A percentile compares a stretch with the other conserved stretches of the same genome.
phyloP scores from a whole-genome alignment of 1,139 yeast genomes.

The Magnusiomyces sp. region DNA sequence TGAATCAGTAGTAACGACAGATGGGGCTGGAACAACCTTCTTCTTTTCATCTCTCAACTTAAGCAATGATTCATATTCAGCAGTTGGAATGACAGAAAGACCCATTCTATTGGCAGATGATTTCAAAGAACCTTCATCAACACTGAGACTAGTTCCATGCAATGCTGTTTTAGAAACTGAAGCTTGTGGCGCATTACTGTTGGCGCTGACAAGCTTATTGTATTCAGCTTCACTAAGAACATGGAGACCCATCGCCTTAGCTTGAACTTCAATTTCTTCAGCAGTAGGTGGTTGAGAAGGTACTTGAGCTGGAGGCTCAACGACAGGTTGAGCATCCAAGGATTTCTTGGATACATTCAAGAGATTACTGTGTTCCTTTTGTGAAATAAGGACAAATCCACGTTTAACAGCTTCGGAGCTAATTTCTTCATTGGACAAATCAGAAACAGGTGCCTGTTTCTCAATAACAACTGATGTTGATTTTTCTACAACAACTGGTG shows the following conservation, averaged over 20 bases:
- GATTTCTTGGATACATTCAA: not conserved
- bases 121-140: constrained; percentile 7
- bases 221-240: constrained; percentile 17
- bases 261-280: constrained; percentile 21
- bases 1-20: not conserved
- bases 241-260: constrained; percentile 16
- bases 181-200: not conserved
- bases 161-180: not conserved
- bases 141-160: not conserved
- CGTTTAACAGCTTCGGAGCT: constrained; percentile 12
- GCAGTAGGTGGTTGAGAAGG: constrained; percentile 15
- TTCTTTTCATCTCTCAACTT: constrained; percentile 3
- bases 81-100: constrained; percentile 24
- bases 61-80: constrained; percentile 18
- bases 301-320: constrained; percentile 1
- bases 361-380: constrained; percentile 11
- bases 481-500: not conserved
- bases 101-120: constrained; percentile 16
- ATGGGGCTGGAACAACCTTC: constrained; percentile 2
- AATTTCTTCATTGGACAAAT: constrained; percentile 10
- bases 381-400: constrained; percentile 13
- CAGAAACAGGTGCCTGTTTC: constrained; percentile 5
- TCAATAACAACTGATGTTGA: not conserved
- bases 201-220: constrained; percentile 8
- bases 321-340: constrained; percentile 2